phyloP scores from a whole-genome alignment of 768 basidiomycete species.

The Collybiopsis confluens region DNA sequence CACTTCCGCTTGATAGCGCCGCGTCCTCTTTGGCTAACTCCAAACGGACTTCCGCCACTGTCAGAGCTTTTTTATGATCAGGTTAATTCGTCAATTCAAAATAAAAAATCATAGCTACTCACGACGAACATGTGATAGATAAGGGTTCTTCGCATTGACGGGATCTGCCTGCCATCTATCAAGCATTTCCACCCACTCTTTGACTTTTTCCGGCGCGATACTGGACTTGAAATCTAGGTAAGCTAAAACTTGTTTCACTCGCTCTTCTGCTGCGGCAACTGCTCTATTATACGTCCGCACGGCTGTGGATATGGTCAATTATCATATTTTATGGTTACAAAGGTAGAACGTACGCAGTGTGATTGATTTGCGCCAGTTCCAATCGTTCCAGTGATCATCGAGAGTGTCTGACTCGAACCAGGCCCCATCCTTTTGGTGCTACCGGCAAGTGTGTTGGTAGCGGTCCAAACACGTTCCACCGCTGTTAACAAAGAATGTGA shows the following conservation, averaged over 20 bases:
- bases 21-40: conserved; percentile 17
- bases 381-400: conserved; percentile 25
- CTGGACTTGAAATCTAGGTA: background rate
- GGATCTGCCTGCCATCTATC: conserved; percentile 15
- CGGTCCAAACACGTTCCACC: conserved; percentile 27
- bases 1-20: background rate
- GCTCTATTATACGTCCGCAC: background rate
- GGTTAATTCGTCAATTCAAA: background rate
- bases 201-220: background rate
- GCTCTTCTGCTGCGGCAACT: background rate
- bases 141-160: conserved; percentile 9
- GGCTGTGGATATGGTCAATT: background rate
- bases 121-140: conserved; percentile 4
- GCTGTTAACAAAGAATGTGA: too few species aligned
- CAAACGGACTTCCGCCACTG: conserved; percentile 9
- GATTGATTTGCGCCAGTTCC: conserved; percentile 25
- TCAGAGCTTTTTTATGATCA: conserved; percentile 8
- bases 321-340: background rate
- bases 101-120: background rate
- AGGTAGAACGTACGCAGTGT: conserved; percentile 18
- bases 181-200: conserved; percentile 11
- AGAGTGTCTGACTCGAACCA: conserved; percentile 20
- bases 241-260: background rate
- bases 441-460: conserved; percentile 15
- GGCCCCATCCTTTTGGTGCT: conserved; percentile 30